A percentile compares a stretch with the other conserved stretches of the same genome.
Evolutionary conservation across 129 eudicot species (phyloP).

Genomic region (Lactuca sativa): DNA sequence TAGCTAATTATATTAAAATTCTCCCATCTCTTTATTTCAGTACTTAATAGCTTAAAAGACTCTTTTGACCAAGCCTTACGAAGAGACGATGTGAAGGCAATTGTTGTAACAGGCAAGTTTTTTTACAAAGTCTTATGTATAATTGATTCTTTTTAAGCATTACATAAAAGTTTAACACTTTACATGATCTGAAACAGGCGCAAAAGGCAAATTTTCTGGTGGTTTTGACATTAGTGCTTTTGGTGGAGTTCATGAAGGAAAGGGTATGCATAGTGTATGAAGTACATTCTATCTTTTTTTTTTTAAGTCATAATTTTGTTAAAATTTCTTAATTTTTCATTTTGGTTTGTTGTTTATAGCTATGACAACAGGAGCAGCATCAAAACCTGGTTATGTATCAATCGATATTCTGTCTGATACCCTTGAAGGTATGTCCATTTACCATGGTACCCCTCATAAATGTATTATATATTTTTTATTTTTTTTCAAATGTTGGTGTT

Average conservation of each 20-base stretch:
- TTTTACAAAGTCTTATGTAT: not conserved
- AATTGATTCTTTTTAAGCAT: slow-evolving; percentile 12
- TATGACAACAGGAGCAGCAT: slow-evolving; percentile 46
- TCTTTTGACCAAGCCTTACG: slow-evolving; percentile 68
- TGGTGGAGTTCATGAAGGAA: slow-evolving; percentile 63
- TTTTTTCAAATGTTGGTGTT: not conserved
- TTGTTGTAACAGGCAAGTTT: slow-evolving; percentile 80
- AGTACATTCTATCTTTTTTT: not conserved
- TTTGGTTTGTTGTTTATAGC: slow-evolving; percentile 26
- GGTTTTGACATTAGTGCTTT: slow-evolving; percentile 92
- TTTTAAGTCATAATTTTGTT: slow-evolving; percentile 1
- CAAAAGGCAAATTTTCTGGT: slow-evolving; percentile 90
- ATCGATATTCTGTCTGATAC: slow-evolving; percentile 75
- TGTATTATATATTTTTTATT: not conserved
- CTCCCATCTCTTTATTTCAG: slow-evolving; percentile 40
- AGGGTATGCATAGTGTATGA: slow-evolving; percentile 38
- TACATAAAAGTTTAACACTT: not conserved
- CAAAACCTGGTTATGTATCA: slow-evolving; percentile 79
- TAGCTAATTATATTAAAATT: slow-evolving; percentile 6
- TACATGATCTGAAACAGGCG: slow-evolving; percentile 58
- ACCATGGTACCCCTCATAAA: not conserved
- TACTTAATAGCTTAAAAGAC: slow-evolving; percentile 71
- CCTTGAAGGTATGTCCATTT: slow-evolving; percentile 54
- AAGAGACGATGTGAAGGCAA: slow-evolving; percentile 92
- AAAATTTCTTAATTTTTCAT: slow-evolving; percentile 19